A percentile compares a stretch with the other conserved stretches of the same genome.
These are phyloP conservation scores for Neofusicoccum ribis DNA, from an alignment of 2,329 filamentous ascomycete species.

Conservation along the genomic window DNA sequence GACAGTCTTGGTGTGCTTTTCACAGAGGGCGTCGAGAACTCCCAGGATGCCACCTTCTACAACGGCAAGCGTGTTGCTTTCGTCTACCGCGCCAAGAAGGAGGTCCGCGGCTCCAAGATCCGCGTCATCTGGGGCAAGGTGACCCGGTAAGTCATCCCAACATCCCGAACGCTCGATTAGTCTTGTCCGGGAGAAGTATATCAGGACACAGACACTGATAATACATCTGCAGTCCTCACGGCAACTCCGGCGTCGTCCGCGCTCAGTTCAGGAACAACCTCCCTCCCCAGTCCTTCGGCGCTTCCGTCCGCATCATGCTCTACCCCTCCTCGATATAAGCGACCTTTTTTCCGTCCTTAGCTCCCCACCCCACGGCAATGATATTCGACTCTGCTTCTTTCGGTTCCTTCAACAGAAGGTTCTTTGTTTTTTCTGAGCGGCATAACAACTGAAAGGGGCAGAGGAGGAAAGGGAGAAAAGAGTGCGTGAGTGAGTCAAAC, in stretches of 20 bases:
- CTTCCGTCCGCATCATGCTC: constrained; percentile 90
- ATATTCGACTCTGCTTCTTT: too few relatives aligned
- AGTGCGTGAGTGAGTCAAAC: too few relatives aligned
- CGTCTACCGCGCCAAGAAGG: constrained; percentile 90
- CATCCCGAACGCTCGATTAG: too few relatives aligned
- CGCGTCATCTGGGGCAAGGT: constrained; percentile 96
- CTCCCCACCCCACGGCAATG: background rate
- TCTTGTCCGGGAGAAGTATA: too few relatives aligned
- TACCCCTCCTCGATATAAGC: constrained; percentile 58
- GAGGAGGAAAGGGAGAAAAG: background rate
- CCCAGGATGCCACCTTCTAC: constrained; percentile 90
- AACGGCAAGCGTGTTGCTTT: constrained; percentile 96
- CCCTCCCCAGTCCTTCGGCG: constrained; percentile 70
- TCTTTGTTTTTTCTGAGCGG: too few relatives aligned
- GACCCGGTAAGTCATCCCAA: constrained; percentile 55
- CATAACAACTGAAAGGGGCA: background rate
- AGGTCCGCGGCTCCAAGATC: constrained; percentile 94
- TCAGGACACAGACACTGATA: background rate
- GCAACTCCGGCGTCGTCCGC: constrained; percentile 94
- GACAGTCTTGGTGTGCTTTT: background rate
- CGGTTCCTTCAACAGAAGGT: too few relatives aligned
- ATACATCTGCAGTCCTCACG: constrained; percentile 44
- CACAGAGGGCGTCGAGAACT: constrained; percentile 70
- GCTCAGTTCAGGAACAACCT: constrained; percentile 94
- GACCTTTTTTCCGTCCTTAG: background rate